Evolutionary conservation across 768 basidiomycete species (phyloP), one percentile per base, ranked within the genome.

Genomic region (Exidia glandulosa): DNA sequence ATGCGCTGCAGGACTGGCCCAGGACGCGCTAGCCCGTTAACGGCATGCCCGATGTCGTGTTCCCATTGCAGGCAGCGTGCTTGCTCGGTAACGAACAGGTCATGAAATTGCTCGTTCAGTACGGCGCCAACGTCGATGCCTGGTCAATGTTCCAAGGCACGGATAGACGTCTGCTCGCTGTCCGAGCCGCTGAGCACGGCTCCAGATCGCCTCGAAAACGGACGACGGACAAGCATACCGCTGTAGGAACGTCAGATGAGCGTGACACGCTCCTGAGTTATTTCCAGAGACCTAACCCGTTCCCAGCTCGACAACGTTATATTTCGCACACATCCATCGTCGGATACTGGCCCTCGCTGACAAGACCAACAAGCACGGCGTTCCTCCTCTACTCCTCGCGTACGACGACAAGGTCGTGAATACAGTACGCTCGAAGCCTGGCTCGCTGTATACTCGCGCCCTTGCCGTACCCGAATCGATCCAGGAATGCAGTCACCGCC

Each of bases 91-190:
- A 84, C 68, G 90, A 88, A 59, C 81, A 85, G 60, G 89, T 97
- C 48, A 93, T 98, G 37, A 82, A 84, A 66, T 78, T 94, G 63
- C 76, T 99, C 52, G 88, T 99, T 67, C 91, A 96, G 62, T 77
- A 85, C 60, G 95, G 96, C 25, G 96, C 96, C n/a, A 96, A 99
- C 69, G 95, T 97, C 32, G n/a, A n/a, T n/a, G n/a, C n/a, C n/a
- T n/a, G n/a, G n/a, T n/a, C n/a, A 98, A 98, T 73, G 94, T 93
- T 3, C 87, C 92, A 58, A 84, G 94, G 89, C 90, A 58, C 62
- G 81, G 70, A 12, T 56, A 41, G 19, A 14, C 19, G 19, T 23
- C 16, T 45, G 41, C 41, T 14, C 41, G 41, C 12, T 6, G 6
- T 45, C 16, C 19, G 19, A 19, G 41, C 16, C 55, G 56, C 41